Percentiles rank a stretch among this genome's conserved stretches.
Conservation (phyloP, 202 grass and related monocot genomes). For the Bolboschoenoplectus hybrid region DNA sequence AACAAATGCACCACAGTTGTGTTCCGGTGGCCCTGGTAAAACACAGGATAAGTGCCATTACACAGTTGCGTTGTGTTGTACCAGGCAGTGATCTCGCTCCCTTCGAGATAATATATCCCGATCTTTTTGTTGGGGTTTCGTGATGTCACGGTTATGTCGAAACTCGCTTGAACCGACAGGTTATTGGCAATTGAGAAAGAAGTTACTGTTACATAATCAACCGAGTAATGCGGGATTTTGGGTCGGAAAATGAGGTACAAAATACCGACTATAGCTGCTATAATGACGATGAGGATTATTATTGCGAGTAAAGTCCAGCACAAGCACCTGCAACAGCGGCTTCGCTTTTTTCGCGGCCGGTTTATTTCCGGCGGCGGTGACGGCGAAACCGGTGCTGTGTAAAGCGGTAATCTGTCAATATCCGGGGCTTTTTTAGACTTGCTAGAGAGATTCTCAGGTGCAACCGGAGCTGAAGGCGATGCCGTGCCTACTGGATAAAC, state of each 20-base stretch:
- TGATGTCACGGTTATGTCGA: slow-evolving; percentile 62
- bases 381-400: not conserved
- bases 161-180: slow-evolving; percentile 44
- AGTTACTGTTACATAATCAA: slow-evolving; percentile 57
- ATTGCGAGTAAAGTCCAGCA: slow-evolving; percentile 56
- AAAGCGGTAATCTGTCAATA: slow-evolving; percentile 11
- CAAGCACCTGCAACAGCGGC: slow-evolving; percentile 69
- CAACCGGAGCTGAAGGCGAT: slow-evolving; percentile 47
- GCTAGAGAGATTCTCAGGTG: slow-evolving; percentile 6
- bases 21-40: slow-evolving; percentile 90
- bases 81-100: slow-evolving; percentile 54
- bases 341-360: slow-evolving; percentile 3
- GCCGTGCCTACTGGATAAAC: slow-evolving; percentile 62
- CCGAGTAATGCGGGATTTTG: slow-evolving; percentile 80
- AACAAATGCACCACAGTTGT: slow-evolving; percentile 51
- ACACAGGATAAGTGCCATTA: slow-evolving; percentile 60
- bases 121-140: slow-evolving; percentile 76
- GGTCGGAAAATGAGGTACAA: slow-evolving; percentile 82
- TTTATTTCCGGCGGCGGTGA: not conserved
- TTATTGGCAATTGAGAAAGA: slow-evolving; percentile 53
- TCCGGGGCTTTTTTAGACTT: not conserved
- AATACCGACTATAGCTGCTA: slow-evolving; percentile 69
- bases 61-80: slow-evolving; percentile 71
- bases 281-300: slow-evolving; percentile 42
- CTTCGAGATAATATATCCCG: slow-evolving; percentile 75